Percentiles rank a stretch among this genome's conserved stretches.
phyloP scores from a whole-genome alignment of 768 basidiomycete genomes.

The Udeniomyces megalosporus region DNA sequence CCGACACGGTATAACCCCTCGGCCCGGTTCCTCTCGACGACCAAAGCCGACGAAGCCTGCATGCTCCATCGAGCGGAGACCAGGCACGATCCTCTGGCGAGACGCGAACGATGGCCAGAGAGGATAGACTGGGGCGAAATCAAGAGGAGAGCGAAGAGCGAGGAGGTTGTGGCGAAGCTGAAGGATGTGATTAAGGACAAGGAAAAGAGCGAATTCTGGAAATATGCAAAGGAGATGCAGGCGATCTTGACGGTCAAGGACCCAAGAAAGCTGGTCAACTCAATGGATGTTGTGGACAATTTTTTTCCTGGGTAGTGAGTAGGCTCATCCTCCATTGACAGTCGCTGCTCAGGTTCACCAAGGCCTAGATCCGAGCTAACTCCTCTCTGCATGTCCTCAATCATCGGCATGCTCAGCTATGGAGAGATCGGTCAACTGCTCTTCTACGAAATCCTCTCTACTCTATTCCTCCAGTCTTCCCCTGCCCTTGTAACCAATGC shows the following conservation, averaged over 20 bases:
- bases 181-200: neutral
- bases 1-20: conserved; percentile 8
- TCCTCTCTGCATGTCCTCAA: no score
- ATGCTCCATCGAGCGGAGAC: conserved; percentile 4
- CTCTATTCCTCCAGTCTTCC: neutral
- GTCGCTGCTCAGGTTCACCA: neutral
- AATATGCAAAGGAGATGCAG: conserved; percentile 4
- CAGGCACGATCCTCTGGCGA: neutral
- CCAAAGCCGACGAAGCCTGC: conserved; percentile 7
- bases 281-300: conserved; percentile 7
- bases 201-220: neutral
- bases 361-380: no score
- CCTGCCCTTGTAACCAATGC: neutral
- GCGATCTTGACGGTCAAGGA: neutral
- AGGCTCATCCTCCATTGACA: neutral
- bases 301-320: conserved; percentile 15
- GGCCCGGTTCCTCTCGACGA: conserved; percentile 6
- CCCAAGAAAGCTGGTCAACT: conserved; percentile 1
- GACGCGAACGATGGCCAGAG: neutral
- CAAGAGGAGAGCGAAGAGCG: neutral
- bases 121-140: neutral
- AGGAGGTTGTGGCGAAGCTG: neutral
- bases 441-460: neutral
- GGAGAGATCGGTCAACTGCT: conserved; percentile 15
- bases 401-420: no score